Base-by-base conservation (phyloP, 2,329 filamentous ascomycete genomes). In the Aspergillus udagawae region DNA sequence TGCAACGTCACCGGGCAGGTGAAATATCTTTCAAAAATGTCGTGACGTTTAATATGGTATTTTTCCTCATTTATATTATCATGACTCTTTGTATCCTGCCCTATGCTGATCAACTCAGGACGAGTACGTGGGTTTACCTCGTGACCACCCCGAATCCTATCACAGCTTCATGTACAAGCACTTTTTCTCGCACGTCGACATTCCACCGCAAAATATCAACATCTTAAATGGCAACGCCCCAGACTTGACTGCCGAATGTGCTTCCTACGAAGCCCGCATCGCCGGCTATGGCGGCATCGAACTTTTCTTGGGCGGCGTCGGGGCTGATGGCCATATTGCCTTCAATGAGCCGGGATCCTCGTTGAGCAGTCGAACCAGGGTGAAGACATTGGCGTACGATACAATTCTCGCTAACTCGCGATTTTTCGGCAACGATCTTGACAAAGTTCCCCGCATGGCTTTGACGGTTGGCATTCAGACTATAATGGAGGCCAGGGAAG, bases 101-200 rank as follows among this genome's bases (percentile, higher is more conserved):
- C 9, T 25, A 25, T 52, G 45, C 62, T 70, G 14, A 68, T 23
- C 10, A 12, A 21, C 6, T 38, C 63, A 89, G 86, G 91, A 95
- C 76, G 91, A 95, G 77, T 95, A 95, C 69, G 89, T 94, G 63
- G 89, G 88, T 56, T 83, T 95, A 61, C 87, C 90, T 35, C 86
- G 89, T 67, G 89, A 92, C 66, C 90, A 95, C 72, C 86, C 90
- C 12, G 87, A 94, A 73, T 91, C 87, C 67, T 95, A 95, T 76
- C 91, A 95, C 78, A 90, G 87, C 63, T 95, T 94, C 80, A 94
- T 95, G 91, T 95, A 92, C 83, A 90, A 89, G 76, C 83, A 94
- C 77, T 91, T 95, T 81, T 95, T 95, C 80, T 90, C 88, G 47
- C 90, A 86, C 63, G 87, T 94, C 66, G 90, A 95, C 70, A 87